phyloP scores from a whole-genome alignment of 1,284 basidiomycete genomes.

The Lentinus polychrous region DNA sequence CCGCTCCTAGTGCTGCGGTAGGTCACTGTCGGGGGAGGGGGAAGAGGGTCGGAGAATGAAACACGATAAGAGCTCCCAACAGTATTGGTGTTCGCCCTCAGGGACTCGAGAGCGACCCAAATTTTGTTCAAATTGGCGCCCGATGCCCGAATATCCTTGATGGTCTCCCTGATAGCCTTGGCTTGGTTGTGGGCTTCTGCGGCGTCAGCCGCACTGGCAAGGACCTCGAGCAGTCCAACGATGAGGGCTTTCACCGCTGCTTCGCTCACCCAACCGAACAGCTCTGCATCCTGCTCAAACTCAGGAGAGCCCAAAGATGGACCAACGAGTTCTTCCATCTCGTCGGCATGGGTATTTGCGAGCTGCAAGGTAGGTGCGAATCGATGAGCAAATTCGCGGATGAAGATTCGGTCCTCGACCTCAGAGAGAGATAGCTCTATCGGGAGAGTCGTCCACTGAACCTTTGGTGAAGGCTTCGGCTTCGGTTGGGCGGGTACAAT shows the following conservation, averaged over 20 bases:
- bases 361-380: constrained; percentile 52
- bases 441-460: constrained; percentile 43
- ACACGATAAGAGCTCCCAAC: constrained; percentile 13
- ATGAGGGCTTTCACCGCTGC: constrained; percentile 54
- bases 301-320: constrained; percentile 21
- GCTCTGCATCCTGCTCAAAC: constrained; percentile 33
- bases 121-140: constrained; percentile 54
- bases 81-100: constrained; percentile 14
- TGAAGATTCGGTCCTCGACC: constrained; percentile 54
- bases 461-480: constrained; percentile 18
- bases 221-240: constrained; percentile 48
- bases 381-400: constrained; percentile 66
- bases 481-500: too few species aligned
- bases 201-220: constrained; percentile 31
- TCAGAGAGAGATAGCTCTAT: constrained; percentile 37
- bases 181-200: constrained; percentile 24
- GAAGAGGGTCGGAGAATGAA: constrained; percentile 49
- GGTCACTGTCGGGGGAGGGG: constrained; percentile 34
- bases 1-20: constrained; percentile 31
- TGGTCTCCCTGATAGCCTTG: constrained; percentile 38
- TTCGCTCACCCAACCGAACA: constrained; percentile 56
- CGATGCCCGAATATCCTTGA: constrained; percentile 43
- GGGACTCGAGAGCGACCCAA: constrained; percentile 44
- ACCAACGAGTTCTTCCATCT: constrained; percentile 54
- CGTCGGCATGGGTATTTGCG: constrained; percentile 48